Evolutionary conservation across 768 basidiomycete species (phyloP), one percentile per base, ranked within the genome.

Genomic region (Leccinum subgranulosum): DNA sequence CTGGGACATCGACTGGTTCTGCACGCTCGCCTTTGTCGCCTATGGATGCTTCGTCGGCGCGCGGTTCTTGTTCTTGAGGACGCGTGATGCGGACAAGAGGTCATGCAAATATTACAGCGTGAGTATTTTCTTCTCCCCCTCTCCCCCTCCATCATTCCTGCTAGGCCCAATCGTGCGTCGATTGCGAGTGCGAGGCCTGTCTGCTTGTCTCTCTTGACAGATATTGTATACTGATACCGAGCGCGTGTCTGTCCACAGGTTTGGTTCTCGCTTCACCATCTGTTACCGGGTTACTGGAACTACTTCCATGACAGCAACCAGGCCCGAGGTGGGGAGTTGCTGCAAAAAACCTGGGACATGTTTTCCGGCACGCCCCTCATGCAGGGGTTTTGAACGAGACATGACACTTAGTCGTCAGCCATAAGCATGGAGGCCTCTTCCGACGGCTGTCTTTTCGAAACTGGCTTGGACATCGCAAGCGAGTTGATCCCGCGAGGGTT

Each of bases 41-140:
- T 71, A 76, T 2, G 73, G 74, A 1, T 55, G 71, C 29, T 61
- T 71, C 14, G 70, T 76, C 31, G 79, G 75, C 3, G 59, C 56
- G 1, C 65, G 75, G 6, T 76, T 76, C 56, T 43, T 76, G 55
- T 55, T 53, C 34, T 51, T 70, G 54, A 66, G 61, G 5, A 70
- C 70, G 1, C 59, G 70, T 4, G 60, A 60, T 7, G 72, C 61
- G 1, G 75, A 76, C 14, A 72, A 69, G 25, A 61, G 59, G n/a
- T 76, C 75, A 10, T 76, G 74, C 61, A 75, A 71, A 28, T 68
- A 65, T 52, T 76, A 76, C 28, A 76, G 76, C 33, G 75, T 76
- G 9, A 57, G 75, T 68, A 11, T 1, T 31, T 15, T 9, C 17
- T 19, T 43, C 2, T 19, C 41, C n/a, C 39, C 11, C 10, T 19